These are phyloP conservation scores for Debaryomyces hansenii DNA, from an alignment of 805 yeast genomes.

Conservation along the genomic window DNA sequence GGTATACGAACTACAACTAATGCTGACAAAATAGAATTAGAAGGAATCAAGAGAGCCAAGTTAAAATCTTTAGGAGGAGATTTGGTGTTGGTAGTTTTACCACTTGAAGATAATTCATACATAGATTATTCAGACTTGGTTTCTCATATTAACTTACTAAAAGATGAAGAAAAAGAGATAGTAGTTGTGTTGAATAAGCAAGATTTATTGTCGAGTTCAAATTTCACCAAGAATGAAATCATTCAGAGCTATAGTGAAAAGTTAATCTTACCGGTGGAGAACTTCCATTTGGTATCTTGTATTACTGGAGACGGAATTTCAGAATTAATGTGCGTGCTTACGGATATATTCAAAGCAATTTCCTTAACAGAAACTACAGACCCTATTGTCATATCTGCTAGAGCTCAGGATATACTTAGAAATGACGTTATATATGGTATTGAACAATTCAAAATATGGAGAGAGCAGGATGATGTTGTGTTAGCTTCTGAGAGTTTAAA, in stretches of 20 bases:
- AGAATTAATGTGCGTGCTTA: constrained; percentile 42
- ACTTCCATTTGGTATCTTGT: constrained; percentile 57
- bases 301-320: constrained; percentile 54
- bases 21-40: constrained; percentile 62
- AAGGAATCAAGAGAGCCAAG: constrained; percentile 82
- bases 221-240: neutral
- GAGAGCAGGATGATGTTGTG: constrained; percentile 65
- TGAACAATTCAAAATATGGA: constrained; percentile 55
- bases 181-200: constrained; percentile 58
- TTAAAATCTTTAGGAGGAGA: constrained; percentile 61
- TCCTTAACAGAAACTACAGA: constrained; percentile 53
- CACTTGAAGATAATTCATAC: constrained; percentile 29
- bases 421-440: constrained; percentile 79
- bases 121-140: constrained; percentile 35
- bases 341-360: constrained; percentile 45
- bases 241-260: constrained; percentile 4
- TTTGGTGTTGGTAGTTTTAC: constrained; percentile 63
- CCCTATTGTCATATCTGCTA: constrained; percentile 70
- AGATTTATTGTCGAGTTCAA: constrained; percentile 41
- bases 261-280: constrained; percentile 11
- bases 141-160: constrained; percentile 34
- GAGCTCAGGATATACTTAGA: constrained; percentile 73
- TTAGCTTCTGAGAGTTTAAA: constrained; percentile 76
- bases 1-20: constrained; percentile 62
- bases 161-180: constrained; percentile 29